phyloP scores from a whole-genome alignment of 2,329 filamentous ascomycete genomes.

The Calonectria montana region DNA sequence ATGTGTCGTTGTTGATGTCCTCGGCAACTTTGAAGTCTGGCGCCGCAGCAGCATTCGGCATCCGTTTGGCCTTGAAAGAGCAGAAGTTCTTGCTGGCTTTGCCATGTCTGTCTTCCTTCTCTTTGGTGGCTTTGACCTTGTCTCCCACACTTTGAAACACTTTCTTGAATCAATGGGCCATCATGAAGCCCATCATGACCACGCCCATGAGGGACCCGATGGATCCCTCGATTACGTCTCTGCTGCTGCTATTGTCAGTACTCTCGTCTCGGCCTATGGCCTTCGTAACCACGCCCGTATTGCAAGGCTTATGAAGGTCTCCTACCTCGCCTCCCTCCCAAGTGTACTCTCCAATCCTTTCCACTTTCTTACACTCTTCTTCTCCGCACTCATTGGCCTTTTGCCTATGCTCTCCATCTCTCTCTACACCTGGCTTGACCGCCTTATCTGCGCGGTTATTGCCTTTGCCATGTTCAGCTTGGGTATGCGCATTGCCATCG shows the following conservation, averaged over 20 bases:
- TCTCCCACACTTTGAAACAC: conserved; percentile 94
- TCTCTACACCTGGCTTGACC: conserved; percentile 87
- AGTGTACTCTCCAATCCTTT: conserved; percentile 93
- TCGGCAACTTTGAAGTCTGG: conserved; percentile 98
- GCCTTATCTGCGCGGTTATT: conserved; percentile 82
- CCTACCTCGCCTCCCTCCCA: conserved; percentile 83
- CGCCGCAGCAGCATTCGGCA: conserved; percentile 91
- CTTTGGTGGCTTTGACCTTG: conserved; percentile 97
- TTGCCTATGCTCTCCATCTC: conserved; percentile 84
- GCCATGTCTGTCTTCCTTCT: conserved; percentile 95
- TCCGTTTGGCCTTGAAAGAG: conserved; percentile 91
- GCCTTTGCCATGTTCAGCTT: conserved; percentile 90
- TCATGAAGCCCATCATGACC: conserved; percentile 79
- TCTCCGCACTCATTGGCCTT: conserved; percentile 82
- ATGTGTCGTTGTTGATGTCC: conserved; percentile 91
- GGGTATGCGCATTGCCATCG: conserved; percentile 84
- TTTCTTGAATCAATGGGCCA: conserved; percentile 73
- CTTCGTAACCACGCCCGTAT: conserved; percentile 93
- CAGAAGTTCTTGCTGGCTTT: conserved; percentile 94
- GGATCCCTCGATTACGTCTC: conserved; percentile 86
- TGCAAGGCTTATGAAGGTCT: conserved; percentile 88
- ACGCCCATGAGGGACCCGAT: conserved; percentile 72
- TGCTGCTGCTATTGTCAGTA: conserved; percentile 83
- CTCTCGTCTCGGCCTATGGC: conserved; percentile 85
- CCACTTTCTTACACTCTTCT: conserved; percentile 92